Base-by-base conservation (phyloP, 2,329 filamentous ascomycete species). In the Cucurbitaria berberidis region DNA sequence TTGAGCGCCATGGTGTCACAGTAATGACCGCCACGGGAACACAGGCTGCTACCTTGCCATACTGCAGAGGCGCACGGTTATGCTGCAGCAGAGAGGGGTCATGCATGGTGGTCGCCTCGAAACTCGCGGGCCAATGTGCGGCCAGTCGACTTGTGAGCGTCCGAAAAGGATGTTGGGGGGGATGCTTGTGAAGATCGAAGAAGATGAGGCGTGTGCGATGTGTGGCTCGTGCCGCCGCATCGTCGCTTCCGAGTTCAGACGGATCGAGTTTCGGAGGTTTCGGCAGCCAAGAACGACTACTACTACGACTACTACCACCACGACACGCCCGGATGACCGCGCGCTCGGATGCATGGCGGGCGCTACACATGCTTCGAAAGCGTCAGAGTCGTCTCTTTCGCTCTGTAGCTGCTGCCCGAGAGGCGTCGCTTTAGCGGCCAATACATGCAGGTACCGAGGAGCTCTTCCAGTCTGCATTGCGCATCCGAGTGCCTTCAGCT, bases 21-120 rank as follows among this genome's bases (percentile, higher is more conserved):
- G n/a, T n/a, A n/a, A 66, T 27, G 38, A 50, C 58, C 47, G 64
- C 66, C 68, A 66, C 49, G 57, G 66, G 56, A 46, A 63, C 66
- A 72, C 66, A 70, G 60, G 67, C 64, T 72, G 65, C 64, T 66
- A 73, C 69, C 59, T 56, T 67, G 67, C 66, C 66, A 63, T 63
- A 57, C 57, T 46, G 49, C 49, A 36, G 52, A 53, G 53, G 62
- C 65, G 52, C 54, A 54, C 53, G 51, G 51, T 51, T 55, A 59
- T 66, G 59, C 58, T 63, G 51, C 50, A 46, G 62, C 52, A 45
- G 39, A 46, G 57, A 53, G 27, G 55, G 56, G 32, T 51, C 42
- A 49, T 52, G 46, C 42, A 49, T 52, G 46, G 38, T 40, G 35
- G 45, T 46, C 51, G 58, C 51, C 45, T 55, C 45, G 49, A 59